Conservation (phyloP, 164 flowering plant species). For the Paratinospora sagittata region DNA sequence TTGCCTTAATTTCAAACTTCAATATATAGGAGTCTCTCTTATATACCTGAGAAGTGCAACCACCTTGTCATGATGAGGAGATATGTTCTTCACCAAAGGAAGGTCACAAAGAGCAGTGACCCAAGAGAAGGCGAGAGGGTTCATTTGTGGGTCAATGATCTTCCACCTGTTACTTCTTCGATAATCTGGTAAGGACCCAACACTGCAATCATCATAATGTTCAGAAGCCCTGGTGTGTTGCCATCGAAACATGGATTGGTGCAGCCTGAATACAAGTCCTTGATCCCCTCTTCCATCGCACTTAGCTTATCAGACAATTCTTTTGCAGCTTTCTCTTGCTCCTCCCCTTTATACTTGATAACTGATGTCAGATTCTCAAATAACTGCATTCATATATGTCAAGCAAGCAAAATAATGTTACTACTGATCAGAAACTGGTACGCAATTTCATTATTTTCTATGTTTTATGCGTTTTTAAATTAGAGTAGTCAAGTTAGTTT, state of each 20-base stretch:
- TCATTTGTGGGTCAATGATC: neutral
- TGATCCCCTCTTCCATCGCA: slow-evolving; percentile 20
- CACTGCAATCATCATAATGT: slow-evolving; percentile 4
- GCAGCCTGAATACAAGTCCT: slow-evolving; percentile 5
- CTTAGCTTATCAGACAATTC: slow-evolving; percentile 4
- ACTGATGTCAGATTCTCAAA: slow-evolving; percentile 1
- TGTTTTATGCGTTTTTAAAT: no score
- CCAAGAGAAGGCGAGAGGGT: neutral
- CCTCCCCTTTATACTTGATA: slow-evolving; percentile 13
- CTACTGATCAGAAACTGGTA: no score
- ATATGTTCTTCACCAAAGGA: slow-evolving; percentile 12
- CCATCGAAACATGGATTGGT: neutral
- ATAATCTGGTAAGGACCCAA: slow-evolving; percentile 6
- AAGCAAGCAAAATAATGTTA: no score
- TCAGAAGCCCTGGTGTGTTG: slow-evolving; percentile 8
- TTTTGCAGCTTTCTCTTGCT: slow-evolving; percentile 17
- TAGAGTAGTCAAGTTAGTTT: no score
- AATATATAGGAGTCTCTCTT: neutral
- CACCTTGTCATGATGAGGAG: slow-evolving; percentile 10
- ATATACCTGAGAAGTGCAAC: slow-evolving; percentile 3
- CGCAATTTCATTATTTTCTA: no score
- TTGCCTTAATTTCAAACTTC: no score
- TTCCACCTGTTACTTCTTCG: slow-evolving; percentile 12
- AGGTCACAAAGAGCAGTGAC: neutral
- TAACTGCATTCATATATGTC: neutral